Evolutionary conservation across 768 basidiomycete genomes (phyloP), one percentile per base, ranked within the genome.

Genomic region (Kwoniella dejecticola): DNA sequence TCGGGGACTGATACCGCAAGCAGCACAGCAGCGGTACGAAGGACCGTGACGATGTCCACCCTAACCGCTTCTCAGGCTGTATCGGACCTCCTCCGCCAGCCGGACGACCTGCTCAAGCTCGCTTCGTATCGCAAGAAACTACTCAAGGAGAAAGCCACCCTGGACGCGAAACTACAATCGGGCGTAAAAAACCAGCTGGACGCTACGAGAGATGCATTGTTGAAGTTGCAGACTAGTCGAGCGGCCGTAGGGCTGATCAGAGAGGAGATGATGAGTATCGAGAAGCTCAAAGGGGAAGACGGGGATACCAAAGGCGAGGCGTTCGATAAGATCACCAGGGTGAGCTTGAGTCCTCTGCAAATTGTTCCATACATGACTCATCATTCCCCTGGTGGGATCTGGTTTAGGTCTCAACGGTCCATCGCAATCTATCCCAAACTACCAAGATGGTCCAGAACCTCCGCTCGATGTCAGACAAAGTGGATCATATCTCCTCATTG

Each of bases 381-480:
- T 42, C 17, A n/a, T 42, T 19, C 41, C 15, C 33, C 8, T n/a
- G 11, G 21, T 26, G 33, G 15, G 7, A 36, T 15, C 15, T 36
- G 33, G 15, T 36, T 4, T 17, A 97, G 93, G 93, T 96, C 2
- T 97, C 95, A 4, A 86, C 89, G 82, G 89, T 98, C 1, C 95
- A 98, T 77, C 85, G 94, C 7, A 93, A 95, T 75, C 94, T 98
- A 69, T 86, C 91, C 64, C 89, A 90, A 57, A 96, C 93, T 0
- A 90, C 94, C 75, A 92, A 95, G 67, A 94, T 96, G 87, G 89
- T 97, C 66, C 87, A 88, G 68, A 95, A 94, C 72, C 84, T 98
- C 41, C 82, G 91, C n/a, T 89, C 90, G 52, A 96, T 98, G 90
- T 87, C 88, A 66, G 82, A 87, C 23, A 88, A 89, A 74, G 85